These are phyloP conservation scores for Plasmodium sp. DNA, from an alignment of 169 alveolate species.

Conservation along the genomic window DNA sequence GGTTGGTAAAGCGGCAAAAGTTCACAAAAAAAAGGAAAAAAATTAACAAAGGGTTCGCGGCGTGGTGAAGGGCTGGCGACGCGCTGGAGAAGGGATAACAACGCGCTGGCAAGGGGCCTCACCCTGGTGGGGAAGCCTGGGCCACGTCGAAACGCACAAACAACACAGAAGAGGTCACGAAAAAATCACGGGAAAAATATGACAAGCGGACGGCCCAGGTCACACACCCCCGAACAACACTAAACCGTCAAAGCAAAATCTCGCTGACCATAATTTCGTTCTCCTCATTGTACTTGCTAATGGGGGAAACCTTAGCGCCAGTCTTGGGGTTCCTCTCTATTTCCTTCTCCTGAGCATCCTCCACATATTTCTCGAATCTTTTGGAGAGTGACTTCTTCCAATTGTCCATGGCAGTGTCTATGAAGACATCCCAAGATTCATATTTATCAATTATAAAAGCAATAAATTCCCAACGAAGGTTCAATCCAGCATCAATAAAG, in stretches of 20 bases:
- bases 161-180: not conserved
- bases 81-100: not conserved
- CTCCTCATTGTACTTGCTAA: not conserved
- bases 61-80: not conserved
- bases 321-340: conserved; percentile 1
- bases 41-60: not conserved
- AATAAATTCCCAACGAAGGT: conserved; percentile 13
- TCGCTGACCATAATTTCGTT: not conserved
- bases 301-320: not conserved
- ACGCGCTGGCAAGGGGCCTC: not conserved
- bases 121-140: not conserved
- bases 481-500: not conserved
- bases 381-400: not conserved
- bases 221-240: not conserved
- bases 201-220: not conserved
- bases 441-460: conserved; percentile 12
- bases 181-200: not conserved
- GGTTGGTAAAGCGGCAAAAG: not conserved
- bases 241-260: not conserved
- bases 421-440: conserved; percentile 1
- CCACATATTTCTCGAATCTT: conserved; percentile 3
- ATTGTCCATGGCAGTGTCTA: not conserved
- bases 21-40: not conserved
- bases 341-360: conserved; percentile 4
- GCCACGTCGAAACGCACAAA: not conserved